phyloP scores from a whole-genome alignment of 2,329 filamentous ascomycete species.

The Ophiostoma ulmi region DNA sequence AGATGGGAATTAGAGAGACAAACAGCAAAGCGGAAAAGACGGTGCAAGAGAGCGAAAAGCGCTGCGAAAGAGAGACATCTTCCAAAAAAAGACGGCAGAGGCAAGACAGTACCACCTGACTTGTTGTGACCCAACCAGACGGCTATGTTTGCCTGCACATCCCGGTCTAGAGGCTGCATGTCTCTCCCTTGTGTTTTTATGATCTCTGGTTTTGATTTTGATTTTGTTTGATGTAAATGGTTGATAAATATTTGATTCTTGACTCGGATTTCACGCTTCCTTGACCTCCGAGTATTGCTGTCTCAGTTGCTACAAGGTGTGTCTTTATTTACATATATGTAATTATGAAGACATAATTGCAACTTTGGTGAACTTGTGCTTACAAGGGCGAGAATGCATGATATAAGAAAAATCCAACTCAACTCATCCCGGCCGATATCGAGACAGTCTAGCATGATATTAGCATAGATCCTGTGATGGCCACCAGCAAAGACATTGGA shows the following conservation, averaged over 20 bases:
- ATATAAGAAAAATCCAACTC: background rate
- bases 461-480: constrained; percentile 1
- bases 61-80: background rate
- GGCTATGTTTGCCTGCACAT: constrained; percentile 8
- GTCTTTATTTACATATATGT: background rate
- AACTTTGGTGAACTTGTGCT: background rate
- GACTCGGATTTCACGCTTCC: background rate
- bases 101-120: background rate
- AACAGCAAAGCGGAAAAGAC: no score
- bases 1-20: background rate
- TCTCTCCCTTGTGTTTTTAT: background rate
- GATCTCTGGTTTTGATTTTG: background rate
- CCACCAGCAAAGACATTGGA: background rate
- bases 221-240: background rate
- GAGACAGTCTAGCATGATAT: constrained; percentile 1
- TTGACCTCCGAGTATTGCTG: background rate
- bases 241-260: background rate
- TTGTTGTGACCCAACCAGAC: background rate
- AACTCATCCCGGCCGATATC: background rate
- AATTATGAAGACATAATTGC: background rate
- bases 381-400: background rate
- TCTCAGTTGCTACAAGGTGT: background rate
- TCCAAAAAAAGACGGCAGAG: background rate
- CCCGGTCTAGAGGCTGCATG: constrained; percentile 6
- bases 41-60: background rate